These are phyloP conservation scores for Phyllosticta paracitricarpa DNA, from an alignment of 2,329 filamentous ascomycete genomes.

Conservation along the genomic window DNA sequence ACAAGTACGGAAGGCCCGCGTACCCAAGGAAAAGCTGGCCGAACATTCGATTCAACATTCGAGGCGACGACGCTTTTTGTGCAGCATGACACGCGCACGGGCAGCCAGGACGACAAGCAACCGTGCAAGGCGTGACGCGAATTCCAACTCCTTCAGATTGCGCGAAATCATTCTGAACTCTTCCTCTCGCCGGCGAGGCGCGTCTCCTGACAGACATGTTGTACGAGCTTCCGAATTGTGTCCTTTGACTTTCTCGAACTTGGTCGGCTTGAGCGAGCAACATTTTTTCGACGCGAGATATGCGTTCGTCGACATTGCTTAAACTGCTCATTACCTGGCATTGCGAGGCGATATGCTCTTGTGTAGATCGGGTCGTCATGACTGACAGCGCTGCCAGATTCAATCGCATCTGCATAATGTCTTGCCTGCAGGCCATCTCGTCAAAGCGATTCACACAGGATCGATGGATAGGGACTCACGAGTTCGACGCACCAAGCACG, in stretches of 20 bases:
- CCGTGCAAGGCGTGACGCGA: conserved; percentile 9
- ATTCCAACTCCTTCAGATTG: conserved; percentile 7
- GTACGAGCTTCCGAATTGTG: conserved; percentile 18
- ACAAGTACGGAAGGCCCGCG: conserved; percentile 19
- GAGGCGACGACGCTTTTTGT: conserved; percentile 13
- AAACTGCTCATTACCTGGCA: no score
- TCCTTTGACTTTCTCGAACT: conserved; percentile 17
- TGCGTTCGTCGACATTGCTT: no score
- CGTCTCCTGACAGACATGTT: conserved; percentile 6
- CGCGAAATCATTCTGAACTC: not conserved
- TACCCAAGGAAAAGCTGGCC: conserved; percentile 18
- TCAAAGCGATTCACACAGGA: no score
- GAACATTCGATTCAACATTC: not conserved
- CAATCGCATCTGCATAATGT: no score
- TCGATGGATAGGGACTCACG: no score
- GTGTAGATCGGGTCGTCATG: no score
- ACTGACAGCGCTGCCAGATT: no score
- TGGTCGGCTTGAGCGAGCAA: conserved; percentile 14
- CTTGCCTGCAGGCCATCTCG: no score
- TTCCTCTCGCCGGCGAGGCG: not conserved
- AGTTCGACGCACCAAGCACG: no score
- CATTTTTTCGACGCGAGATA: no score
- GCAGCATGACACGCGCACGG: conserved; percentile 16
- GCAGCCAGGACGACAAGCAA: conserved; percentile 14
- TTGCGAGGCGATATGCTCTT: no score